Evolutionary conservation across 2,329 filamentous ascomycete genomes (phyloP).

Genomic region (Aspergillus fumigatus): DNA sequence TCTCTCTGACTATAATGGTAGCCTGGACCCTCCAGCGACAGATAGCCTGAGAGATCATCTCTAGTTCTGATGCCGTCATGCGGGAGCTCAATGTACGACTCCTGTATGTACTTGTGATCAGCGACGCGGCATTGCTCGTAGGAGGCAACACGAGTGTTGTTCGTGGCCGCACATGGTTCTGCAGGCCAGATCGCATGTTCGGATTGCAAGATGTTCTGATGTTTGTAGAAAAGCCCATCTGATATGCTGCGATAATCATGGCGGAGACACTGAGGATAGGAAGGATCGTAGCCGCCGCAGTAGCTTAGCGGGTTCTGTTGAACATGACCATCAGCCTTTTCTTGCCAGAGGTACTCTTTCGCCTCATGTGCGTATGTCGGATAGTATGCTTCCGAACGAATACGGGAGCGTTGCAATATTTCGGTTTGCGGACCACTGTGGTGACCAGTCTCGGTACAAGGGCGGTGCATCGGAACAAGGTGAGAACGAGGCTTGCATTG

Average conservation of each 20-base stretch:
- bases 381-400: conserved; percentile 2
- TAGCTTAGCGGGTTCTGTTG: conserved; percentile 18
- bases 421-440: not conserved
- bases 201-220: not conserved
- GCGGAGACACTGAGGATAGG: conserved; percentile 1
- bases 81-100: conserved; percentile 7
- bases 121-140: not conserved
- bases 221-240: conserved; percentile 4
- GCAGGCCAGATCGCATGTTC: conserved; percentile 2
- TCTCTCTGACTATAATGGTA: not conserved
- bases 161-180: not conserved
- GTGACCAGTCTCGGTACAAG: conserved; percentile 1
- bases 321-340: conserved; percentile 1
- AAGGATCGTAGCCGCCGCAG: conserved; percentile 1
- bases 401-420: not conserved
- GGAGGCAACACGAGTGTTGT: not conserved
- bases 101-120: not conserved
- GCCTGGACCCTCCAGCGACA: conserved; percentile 1
- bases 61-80: conserved; percentile 8
- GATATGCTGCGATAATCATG: conserved; percentile 2
- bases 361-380: not conserved
- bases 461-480: conserved; percentile 5
- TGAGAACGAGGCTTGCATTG: conserved; percentile 7
- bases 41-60: conserved; percentile 9
- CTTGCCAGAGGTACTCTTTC: conserved; percentile 6